Percentiles rank a stretch among this genome's conserved stretches.
Evolutionary conservation across 495 filamentous ascomycete species (phyloP).

Genomic region (Neurospora sublineolata): DNA sequence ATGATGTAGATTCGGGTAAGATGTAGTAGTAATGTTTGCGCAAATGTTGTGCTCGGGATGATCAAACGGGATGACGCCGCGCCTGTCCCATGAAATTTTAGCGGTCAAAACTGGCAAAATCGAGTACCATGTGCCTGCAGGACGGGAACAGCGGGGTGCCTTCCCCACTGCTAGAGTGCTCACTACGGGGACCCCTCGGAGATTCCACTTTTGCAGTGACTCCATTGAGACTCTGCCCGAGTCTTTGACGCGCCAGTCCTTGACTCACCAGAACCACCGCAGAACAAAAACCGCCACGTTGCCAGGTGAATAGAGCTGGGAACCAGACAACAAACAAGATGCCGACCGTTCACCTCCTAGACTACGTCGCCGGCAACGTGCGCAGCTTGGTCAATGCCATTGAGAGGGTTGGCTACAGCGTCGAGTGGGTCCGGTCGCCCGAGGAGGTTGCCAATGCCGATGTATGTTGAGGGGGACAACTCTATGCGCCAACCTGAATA

Average conservation of each 20-base stretch:
- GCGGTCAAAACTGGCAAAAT: constrained; percentile 18
- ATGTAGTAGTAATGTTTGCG: not conserved
- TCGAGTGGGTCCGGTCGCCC: constrained; percentile 83
- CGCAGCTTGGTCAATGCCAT: constrained; percentile 94
- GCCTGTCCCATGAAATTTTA: constrained; percentile 8
- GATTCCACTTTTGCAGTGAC: constrained; percentile 1
- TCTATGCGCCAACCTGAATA: not conserved
- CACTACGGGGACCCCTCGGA: not conserved
- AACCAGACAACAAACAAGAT: constrained; percentile 33
- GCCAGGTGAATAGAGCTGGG: not conserved
- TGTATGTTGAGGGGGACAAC: constrained; percentile 38
- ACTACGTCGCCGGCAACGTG: constrained; percentile 72
- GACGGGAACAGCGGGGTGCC: not conserved
- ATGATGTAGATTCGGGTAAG: no score
- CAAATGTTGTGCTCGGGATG: not conserved
- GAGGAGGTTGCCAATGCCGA: constrained; percentile 75
- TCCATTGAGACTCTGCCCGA: constrained; percentile 1
- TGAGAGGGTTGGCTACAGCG: constrained; percentile 81
- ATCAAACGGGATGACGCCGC: not conserved
- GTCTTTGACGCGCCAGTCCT: not conserved
- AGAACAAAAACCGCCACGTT: not conserved
- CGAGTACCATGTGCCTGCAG: not conserved
- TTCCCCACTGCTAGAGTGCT: not conserved
- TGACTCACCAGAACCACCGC: constrained; percentile 14
- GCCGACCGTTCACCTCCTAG: constrained; percentile 85